Percentiles rank a stretch among this genome's conserved stretches.
phyloP scores from a whole-genome alignment of 179 eudicot genomes.

The Gypsophila paniculata region DNA sequence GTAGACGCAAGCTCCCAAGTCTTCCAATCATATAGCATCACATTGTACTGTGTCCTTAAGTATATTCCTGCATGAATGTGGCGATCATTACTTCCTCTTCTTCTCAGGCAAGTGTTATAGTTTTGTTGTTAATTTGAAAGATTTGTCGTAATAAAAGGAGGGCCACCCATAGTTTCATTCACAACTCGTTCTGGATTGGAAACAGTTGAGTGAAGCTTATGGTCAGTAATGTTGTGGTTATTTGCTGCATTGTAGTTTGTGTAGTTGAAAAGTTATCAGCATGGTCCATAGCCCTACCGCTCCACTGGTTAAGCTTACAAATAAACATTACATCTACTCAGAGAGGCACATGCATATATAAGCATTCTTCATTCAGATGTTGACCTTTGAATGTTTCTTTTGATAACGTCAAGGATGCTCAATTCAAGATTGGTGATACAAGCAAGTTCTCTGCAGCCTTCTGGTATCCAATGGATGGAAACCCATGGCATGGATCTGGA shows the following conservation, averaged over 20 bases:
- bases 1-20: neutral
- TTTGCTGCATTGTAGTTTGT: constrained; percentile 12
- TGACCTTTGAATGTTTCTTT: constrained; percentile 1
- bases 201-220: neutral
- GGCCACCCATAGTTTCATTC: neutral
- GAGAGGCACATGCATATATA: constrained; percentile 7
- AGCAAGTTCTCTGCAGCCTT: constrained; percentile 84
- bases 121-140: neutral
- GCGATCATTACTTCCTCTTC: no score
- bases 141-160: neutral
- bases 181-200: neutral
- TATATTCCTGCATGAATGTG: no score
- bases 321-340: neutral
- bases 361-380: neutral
- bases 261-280: neutral
- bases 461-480: constrained; percentile 85
- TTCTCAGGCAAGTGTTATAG: neutral
- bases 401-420: constrained; percentile 54
- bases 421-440: constrained; percentile 68
- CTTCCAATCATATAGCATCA: neutral
- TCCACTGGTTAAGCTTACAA: neutral
- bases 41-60: neutral
- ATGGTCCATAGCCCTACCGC: neutral
- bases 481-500: constrained; percentile 71
- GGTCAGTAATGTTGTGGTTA: neutral